These are phyloP conservation scores for Cystobasidium sp. DNA, from an alignment of 1,284 basidiomycete species.

Conservation along the genomic window DNA sequence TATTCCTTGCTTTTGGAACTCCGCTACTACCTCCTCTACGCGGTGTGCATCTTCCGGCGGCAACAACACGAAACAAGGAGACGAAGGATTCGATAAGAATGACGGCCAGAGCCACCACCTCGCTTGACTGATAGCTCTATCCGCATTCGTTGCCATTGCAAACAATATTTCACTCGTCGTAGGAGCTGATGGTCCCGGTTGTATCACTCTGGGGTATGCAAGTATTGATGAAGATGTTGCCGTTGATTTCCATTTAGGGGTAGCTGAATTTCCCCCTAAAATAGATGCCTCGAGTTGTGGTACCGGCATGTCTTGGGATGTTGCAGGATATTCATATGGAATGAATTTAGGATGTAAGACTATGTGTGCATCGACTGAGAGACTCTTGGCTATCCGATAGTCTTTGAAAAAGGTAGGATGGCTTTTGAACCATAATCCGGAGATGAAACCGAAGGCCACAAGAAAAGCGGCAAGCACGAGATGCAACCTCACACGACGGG, in stretches of 20 bases:
- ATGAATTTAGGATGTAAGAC: not conserved
- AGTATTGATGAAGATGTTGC: slow-evolving; percentile 1
- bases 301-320: slow-evolving; percentile 3
- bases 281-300: slow-evolving; percentile 6
- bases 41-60: slow-evolving; percentile 11
- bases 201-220: not conserved
- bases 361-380: slow-evolving; percentile 3
- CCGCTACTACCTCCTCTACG: slow-evolving; percentile 3
- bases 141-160: slow-evolving; percentile 20
- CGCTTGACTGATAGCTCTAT: slow-evolving; percentile 23
- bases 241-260: not conserved
- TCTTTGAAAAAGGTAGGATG: not conserved
- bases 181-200: slow-evolving; percentile 1
- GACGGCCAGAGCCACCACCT: slow-evolving; percentile 18
- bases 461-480: slow-evolving; percentile 7
- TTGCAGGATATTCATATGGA: not conserved
- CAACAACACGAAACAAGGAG: slow-evolving; percentile 11
- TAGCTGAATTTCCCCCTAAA: slow-evolving; percentile 1
- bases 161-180: slow-evolving; percentile 7
- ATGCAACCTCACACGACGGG: not conserved
- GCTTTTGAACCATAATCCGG: not conserved
- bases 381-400: not conserved
- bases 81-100: slow-evolving; percentile 12
- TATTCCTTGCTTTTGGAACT: slow-evolving; percentile 1
- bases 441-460: slow-evolving; percentile 12